A percentile compares a stretch with the other conserved stretches of the same genome.
Evolutionary conservation across 306 rosid species (phyloP).

Genomic region (Inga oerstediana): DNA sequence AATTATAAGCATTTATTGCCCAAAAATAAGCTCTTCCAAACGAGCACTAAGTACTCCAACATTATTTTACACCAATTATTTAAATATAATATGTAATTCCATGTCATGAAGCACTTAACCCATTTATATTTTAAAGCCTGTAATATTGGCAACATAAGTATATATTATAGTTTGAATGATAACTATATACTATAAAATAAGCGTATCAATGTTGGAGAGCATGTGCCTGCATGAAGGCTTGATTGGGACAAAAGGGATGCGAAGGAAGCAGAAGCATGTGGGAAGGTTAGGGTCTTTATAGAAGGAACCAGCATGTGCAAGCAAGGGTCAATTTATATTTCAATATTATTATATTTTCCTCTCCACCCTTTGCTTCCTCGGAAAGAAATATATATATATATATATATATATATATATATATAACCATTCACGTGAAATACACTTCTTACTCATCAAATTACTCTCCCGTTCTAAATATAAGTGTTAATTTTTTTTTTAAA

Average conservation of each 20-base stretch:
- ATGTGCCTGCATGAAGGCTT: neutral
- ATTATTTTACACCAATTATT: neutral
- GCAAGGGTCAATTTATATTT: neutral
- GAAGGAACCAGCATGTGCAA: neutral
- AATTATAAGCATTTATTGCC: no score
- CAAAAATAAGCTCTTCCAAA: no score
- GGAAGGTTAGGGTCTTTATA: neutral
- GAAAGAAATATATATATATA: neutral
- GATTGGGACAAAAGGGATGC: neutral
- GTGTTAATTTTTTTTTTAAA: no score
- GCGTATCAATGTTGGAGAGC: neutral
- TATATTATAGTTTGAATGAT: neutral
- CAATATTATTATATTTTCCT: neutral
- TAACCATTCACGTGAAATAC: neutral
- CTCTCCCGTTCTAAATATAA: no score
- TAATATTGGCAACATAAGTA: neutral
- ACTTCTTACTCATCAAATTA: neutral
- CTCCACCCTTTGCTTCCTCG: neutral
- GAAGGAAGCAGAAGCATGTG: neutral
- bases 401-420: neutral
- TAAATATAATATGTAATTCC: neutral
- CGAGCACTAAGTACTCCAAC: no score
- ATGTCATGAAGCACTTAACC: neutral
- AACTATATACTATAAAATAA: neutral
- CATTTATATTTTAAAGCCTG: no score